Evolutionary conservation across 192 early-diverging fungal genomes (phyloP).

Genomic region (Backusella luteola): DNA sequence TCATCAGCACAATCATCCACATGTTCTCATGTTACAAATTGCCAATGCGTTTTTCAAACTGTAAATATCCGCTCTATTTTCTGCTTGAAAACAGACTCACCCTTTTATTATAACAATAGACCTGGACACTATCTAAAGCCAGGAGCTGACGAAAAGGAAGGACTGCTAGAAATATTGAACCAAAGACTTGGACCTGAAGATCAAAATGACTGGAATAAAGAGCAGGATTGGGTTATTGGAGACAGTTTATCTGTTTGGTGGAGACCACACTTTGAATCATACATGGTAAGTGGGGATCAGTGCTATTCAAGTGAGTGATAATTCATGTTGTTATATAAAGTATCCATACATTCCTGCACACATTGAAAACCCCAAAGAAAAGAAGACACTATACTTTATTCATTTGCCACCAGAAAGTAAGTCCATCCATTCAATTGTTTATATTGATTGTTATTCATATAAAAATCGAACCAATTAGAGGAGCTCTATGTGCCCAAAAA

Average conservation of each 20-base stretch:
- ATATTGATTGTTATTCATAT: no score
- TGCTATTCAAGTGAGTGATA: background rate
- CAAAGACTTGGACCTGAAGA: constrained; percentile 50
- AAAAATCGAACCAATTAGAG: constrained; percentile 37
- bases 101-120: constrained; percentile 31
- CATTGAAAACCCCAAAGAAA: constrained; percentile 76
- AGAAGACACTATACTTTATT: constrained; percentile 71
- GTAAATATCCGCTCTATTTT: constrained; percentile 33
- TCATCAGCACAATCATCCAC: constrained; percentile 78
- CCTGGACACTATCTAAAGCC: constrained; percentile 72
- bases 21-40: constrained; percentile 77
- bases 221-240: constrained; percentile 67
- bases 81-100: background rate
- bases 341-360: constrained; percentile 81
- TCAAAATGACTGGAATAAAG: constrained; percentile 17
- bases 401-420: constrained; percentile 71
- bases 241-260: constrained; percentile 75
- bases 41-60: constrained; percentile 73
- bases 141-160: constrained; percentile 73
- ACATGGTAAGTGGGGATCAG: constrained; percentile 54
- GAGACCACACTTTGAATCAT: constrained; percentile 75
- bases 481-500: constrained; percentile 72
- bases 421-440: background rate
- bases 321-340: constrained; percentile 32
- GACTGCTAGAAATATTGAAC: constrained; percentile 59